These are phyloP conservation scores for Neonectria sp. DNA, from an alignment of 2,329 filamentous ascomycete species.

Conservation along the genomic window DNA sequence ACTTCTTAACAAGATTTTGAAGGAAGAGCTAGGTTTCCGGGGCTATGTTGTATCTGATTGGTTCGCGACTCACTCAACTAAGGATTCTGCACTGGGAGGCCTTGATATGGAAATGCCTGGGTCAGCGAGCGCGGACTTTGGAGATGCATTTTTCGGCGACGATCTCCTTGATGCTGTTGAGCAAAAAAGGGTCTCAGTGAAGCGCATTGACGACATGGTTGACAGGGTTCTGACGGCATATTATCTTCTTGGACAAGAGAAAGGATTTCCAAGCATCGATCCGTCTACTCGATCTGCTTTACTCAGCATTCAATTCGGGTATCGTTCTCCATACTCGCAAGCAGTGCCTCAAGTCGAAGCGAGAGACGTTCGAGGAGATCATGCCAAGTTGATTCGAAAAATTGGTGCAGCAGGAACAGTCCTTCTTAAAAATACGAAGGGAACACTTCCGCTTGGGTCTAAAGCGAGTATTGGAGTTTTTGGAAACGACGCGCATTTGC, in stretches of 20 bases:
- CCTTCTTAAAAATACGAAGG: constrained; percentile 52
- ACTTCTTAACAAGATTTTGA: constrained; percentile 1
- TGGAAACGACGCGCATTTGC: constrained; percentile 20
- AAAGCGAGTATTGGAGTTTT: constrained; percentile 53
- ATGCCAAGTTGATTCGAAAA: constrained; percentile 51
- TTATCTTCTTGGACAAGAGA: constrained; percentile 67
- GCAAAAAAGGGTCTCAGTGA: constrained; percentile 45
- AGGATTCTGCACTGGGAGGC: constrained; percentile 54
- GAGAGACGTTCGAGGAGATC: constrained; percentile 51
- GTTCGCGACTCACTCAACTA: constrained; percentile 60
- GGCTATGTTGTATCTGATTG: constrained; percentile 62
- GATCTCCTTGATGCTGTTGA: constrained; percentile 4
- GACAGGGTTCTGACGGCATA: constrained; percentile 63
- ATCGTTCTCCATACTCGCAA: not conserved
- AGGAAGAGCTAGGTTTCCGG: constrained; percentile 54
- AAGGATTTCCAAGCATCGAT: constrained; percentile 54
- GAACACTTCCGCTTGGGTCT: constrained; percentile 72
- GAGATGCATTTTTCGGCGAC: constrained; percentile 7
- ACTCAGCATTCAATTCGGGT: constrained; percentile 8
- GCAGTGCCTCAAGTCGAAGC: not conserved
- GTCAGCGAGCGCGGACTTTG: constrained; percentile 47
- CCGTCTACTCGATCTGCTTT: not conserved
- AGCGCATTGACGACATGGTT: constrained; percentile 51
- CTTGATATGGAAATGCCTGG: constrained; percentile 52
- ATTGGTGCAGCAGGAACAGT: constrained; percentile 56